A percentile compares a stretch with the other conserved stretches of the same genome.
These are phyloP conservation scores for Neurospora pannonica DNA, from an alignment of 495 filamentous ascomycete species.

Conservation along the genomic window DNA sequence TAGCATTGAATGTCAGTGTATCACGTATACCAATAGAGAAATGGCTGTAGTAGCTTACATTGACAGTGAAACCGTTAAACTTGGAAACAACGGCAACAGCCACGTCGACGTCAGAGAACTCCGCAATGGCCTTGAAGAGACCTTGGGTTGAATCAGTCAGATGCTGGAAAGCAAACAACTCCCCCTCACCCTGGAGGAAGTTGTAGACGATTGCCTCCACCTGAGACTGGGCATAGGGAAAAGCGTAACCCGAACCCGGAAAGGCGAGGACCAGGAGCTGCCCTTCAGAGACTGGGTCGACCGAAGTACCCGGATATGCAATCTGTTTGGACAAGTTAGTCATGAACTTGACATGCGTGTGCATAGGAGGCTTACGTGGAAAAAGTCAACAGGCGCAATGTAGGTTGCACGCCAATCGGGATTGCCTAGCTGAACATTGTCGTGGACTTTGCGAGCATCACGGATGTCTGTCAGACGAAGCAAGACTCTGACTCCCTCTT, in stretches of 20 bases:
- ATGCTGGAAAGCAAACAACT: slow-evolving; percentile 42
- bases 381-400: slow-evolving; percentile 36
- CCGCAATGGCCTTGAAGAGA: slow-evolving; percentile 32
- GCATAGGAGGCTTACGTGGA: slow-evolving; percentile 16
- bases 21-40: background rate
- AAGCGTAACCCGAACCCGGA: slow-evolving; percentile 11
- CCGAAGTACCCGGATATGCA: slow-evolving; percentile 14
- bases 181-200: slow-evolving; percentile 43
- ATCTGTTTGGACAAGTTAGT: slow-evolving; percentile 9
- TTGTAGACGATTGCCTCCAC: slow-evolving; percentile 37
- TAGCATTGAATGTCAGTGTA: background rate
- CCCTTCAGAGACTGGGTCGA: slow-evolving; percentile 37
- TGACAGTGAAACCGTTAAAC: slow-evolving; percentile 37
- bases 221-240: slow-evolving; percentile 11
- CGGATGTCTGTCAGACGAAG: slow-evolving; percentile 49
- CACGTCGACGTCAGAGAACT: slow-evolving; percentile 45
- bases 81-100: slow-evolving; percentile 24
- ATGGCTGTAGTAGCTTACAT: slow-evolving; percentile 29
- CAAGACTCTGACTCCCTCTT: slow-evolving; percentile 32
- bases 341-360: background rate
- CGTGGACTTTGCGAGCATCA: slow-evolving; percentile 41
- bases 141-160: slow-evolving; percentile 20
- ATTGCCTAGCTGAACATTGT: slow-evolving; percentile 31
- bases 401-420: slow-evolving; percentile 43
- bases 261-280: slow-evolving; percentile 40